Percentiles rank a stretch among this genome's conserved stretches.
These are phyloP conservation scores for Pneumocystis wakefieldiae DNA, from an alignment of 1,139 yeast species.

Conservation along the genomic window DNA sequence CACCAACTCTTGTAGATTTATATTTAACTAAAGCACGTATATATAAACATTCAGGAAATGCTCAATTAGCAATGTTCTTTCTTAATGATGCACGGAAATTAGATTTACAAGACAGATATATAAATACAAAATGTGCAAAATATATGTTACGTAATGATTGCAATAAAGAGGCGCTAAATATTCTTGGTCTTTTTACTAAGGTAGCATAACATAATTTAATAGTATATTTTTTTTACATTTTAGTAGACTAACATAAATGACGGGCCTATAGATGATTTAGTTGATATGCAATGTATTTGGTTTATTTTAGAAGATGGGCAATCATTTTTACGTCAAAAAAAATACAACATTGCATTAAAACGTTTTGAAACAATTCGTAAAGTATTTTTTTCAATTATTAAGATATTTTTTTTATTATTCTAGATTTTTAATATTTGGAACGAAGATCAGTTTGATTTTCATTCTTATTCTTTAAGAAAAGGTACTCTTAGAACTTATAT, in stretches of 20 bases:
- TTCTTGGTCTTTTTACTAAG: conserved; percentile 68
- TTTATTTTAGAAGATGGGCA: conserved; percentile 63
- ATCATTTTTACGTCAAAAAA: conserved; percentile 42
- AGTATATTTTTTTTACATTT: neutral
- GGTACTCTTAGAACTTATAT: conserved; percentile 81
- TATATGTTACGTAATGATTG: conserved; percentile 69
- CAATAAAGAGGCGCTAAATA: conserved; percentile 58
- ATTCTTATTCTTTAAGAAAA: conserved; percentile 75
- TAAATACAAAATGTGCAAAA: conserved; percentile 77
- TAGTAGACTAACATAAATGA: conserved; percentile 45
- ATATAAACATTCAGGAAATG: conserved; percentile 52
- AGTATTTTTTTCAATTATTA: neutral
- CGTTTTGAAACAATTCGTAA: conserved; percentile 55
- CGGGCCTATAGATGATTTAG: conserved; percentile 77
- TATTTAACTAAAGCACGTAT: conserved; percentile 70
- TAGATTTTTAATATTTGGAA: conserved; percentile 44
- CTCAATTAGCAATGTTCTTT: conserved; percentile 43
- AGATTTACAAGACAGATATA: conserved; percentile 81
- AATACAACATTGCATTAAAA: conserved; percentile 57
- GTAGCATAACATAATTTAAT: neutral
- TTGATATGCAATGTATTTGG: conserved; percentile 86
- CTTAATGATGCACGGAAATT: conserved; percentile 60
- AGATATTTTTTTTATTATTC: conserved; percentile 20
- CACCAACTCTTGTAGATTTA: conserved; percentile 64
- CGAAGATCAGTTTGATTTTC: conserved; percentile 88